Percentiles rank a stretch among this genome's conserved stretches.
phyloP scores from a whole-genome alignment of 148 eudicot genomes.

The Silene uniflora region DNA sequence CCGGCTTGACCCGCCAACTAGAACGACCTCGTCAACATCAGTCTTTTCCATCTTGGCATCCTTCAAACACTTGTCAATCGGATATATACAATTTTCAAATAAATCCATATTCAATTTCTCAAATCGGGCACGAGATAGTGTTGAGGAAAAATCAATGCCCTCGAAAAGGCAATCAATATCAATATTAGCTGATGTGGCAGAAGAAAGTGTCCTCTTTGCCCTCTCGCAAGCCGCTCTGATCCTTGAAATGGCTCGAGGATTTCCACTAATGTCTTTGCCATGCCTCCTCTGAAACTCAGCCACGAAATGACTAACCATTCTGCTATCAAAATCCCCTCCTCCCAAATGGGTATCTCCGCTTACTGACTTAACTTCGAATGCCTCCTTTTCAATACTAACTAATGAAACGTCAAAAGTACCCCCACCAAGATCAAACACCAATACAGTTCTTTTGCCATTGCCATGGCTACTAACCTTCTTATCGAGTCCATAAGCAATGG shows the following conservation, averaged over 20 bases:
- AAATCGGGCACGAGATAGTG: background rate
- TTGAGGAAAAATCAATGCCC: conserved; percentile 10
- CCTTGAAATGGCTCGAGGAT: background rate
- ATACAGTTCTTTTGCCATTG: conserved; percentile 13
- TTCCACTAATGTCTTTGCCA: background rate
- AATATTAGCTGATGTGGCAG: background rate
- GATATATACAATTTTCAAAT: conserved; percentile 1
- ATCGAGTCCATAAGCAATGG: conserved; percentile 29
- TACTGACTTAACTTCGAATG: conserved; percentile 20
- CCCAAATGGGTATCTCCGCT: conserved; percentile 34
- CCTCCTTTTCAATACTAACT: conserved; percentile 12
- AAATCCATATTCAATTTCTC: conserved; percentile 13
- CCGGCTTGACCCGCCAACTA: conserved; percentile 9
- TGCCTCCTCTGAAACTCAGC: conserved; percentile 16
- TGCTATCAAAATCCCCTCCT: conserved; percentile 23
- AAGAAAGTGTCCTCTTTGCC: background rate
- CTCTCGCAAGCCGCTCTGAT: background rate
- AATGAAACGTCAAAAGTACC: conserved; percentile 28
- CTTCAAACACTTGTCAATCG: conserved; percentile 5
- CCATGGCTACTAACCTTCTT: conserved; percentile 4
- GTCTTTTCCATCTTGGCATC: conserved; percentile 11
- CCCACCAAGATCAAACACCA: conserved; percentile 30
- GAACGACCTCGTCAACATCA: background rate
- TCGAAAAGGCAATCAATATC: conserved; percentile 6
- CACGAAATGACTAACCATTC: conserved; percentile 22